Evolutionary conservation across 495 filamentous ascomycete species (phyloP).

Genomic region (Echria macrotheca): DNA sequence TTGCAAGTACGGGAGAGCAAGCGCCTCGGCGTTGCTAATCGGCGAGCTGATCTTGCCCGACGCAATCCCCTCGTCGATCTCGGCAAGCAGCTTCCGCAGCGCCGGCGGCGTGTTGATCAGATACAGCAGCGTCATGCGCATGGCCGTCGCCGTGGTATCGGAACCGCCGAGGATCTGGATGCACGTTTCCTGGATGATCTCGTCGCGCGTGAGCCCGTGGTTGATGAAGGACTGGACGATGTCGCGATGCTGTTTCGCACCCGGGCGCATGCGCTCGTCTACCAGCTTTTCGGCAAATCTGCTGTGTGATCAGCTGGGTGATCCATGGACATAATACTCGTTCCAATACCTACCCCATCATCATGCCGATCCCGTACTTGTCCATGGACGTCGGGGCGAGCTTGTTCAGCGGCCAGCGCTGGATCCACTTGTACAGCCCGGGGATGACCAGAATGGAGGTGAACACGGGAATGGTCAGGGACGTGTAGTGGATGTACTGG

Average conservation of each 20-base stretch:
- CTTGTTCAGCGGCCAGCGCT: slow-evolving; percentile 12
- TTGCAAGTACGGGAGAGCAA: slow-evolving; percentile 36
- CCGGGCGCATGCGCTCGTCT: not conserved
- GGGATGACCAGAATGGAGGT: slow-evolving; percentile 7
- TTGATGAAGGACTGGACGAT: slow-evolving; percentile 5
- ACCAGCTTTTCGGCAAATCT: not conserved
- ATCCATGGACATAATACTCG: too few species aligned
- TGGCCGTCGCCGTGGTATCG: slow-evolving; percentile 53
- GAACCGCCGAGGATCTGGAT: slow-evolving; percentile 36
- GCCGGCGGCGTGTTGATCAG: slow-evolving; percentile 41
- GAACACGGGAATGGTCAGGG: slow-evolving; percentile 1
- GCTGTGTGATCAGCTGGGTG: too few species aligned
- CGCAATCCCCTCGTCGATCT: slow-evolving; percentile 40
- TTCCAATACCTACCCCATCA: too few species aligned
- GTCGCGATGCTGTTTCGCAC: not conserved
- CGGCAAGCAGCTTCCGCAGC: slow-evolving; percentile 48
- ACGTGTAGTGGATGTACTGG: slow-evolving; percentile 40
- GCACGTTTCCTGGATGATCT: not conserved
- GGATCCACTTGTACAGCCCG: slow-evolving; percentile 2
- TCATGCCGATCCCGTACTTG: slow-evolving; percentile 14
- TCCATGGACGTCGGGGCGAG: slow-evolving; percentile 15
- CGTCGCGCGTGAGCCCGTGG: not conserved
- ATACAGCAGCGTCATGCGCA: slow-evolving; percentile 48
- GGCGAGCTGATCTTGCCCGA: slow-evolving; percentile 11
- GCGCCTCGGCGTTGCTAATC: slow-evolving; percentile 34